Evolutionary conservation across 2,329 filamentous ascomycete genomes (phyloP).

Genomic region (Cyphellophora attinorum): DNA sequence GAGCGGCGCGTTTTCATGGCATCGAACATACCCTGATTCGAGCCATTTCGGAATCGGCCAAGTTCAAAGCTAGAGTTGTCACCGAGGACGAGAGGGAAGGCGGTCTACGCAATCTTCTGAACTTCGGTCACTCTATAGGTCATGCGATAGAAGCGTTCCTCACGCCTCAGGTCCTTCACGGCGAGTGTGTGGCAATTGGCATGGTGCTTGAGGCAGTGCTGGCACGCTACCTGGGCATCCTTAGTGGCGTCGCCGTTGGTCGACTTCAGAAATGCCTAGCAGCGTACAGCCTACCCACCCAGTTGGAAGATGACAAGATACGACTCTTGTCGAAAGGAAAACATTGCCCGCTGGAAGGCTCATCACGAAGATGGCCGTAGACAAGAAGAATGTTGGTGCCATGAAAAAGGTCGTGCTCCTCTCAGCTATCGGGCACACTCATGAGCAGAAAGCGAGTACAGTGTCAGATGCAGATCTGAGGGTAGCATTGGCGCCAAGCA

Average conservation of each 20-base stretch:
- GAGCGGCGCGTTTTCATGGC: constrained; percentile 53
- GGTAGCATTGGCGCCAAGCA: constrained; percentile 70
- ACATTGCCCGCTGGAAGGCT: constrained; percentile 78
- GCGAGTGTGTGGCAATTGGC: constrained; percentile 90
- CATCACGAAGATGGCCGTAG: constrained; percentile 88
- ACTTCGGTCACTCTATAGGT: constrained; percentile 96
- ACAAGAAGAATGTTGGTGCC: constrained; percentile 95
- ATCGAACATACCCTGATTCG: constrained; percentile 64
- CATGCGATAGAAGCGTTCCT: constrained; percentile 94
- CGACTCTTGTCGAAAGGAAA: constrained; percentile 76
- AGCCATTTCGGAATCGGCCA: constrained; percentile 81
- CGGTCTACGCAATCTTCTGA: constrained; percentile 84
- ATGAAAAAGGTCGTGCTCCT: constrained; percentile 95
- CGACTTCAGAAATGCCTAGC: constrained; percentile 85
- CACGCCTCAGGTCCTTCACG: constrained; percentile 89
- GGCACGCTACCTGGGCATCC: constrained; percentile 74
- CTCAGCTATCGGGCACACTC: constrained; percentile 76
- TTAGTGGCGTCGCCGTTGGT: constrained; percentile 79
- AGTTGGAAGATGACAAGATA: constrained; percentile 72
- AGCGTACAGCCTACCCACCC: constrained; percentile 84
- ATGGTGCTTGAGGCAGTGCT: constrained; percentile 98
- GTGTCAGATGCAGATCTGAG: constrained; percentile 81
- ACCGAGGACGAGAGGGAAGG: constrained; percentile 91
- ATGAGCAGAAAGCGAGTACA: constrained; percentile 79
- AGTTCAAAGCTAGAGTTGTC: constrained; percentile 88